Conservation (phyloP, 2,329 filamentous ascomycete genomes). For the Diplodia corticola region DNA sequence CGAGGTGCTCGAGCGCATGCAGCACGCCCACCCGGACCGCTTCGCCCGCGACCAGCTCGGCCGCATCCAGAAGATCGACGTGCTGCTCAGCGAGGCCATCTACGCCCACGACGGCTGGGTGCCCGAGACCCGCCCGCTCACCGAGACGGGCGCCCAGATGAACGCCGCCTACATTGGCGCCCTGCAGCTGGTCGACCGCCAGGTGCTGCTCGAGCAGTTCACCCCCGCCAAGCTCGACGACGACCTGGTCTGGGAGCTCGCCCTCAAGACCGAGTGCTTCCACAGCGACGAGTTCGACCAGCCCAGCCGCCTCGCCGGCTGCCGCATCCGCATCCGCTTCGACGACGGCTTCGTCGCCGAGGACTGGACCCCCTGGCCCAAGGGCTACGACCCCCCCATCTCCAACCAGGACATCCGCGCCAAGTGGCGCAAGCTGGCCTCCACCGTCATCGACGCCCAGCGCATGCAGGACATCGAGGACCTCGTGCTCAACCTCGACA, state of each 20-base stretch:
- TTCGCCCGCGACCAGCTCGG: constrained; percentile 25
- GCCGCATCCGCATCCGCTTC: constrained; percentile 29
- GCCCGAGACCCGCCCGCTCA: constrained; percentile 35
- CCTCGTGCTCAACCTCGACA: constrained; percentile 34
- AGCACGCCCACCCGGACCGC: constrained; percentile 32
- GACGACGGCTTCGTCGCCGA: constrained; percentile 28
- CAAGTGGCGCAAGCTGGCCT: constrained; percentile 39
- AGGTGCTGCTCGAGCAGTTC: constrained; percentile 41
- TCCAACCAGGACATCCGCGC: constrained; percentile 41
- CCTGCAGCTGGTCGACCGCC: constrained; percentile 40
- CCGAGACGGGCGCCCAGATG: constrained; percentile 44
- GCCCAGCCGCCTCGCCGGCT: not conserved
- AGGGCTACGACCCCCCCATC: constrained; percentile 36
- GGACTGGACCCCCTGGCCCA: constrained; percentile 30
- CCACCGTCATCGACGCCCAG: constrained; percentile 34
- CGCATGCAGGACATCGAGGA: constrained; percentile 35
- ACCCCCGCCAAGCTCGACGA: constrained; percentile 35
- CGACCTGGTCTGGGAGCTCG: constrained; percentile 40
- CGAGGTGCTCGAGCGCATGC: constrained; percentile 38
- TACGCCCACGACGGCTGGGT: constrained; percentile 43
- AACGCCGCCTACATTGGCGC: constrained; percentile 40
- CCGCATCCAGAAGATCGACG: constrained; percentile 33
- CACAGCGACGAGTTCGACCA: constrained; percentile 19
- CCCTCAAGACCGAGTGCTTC: constrained; percentile 33
- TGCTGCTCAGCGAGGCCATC: constrained; percentile 34